A percentile compares a stretch with the other conserved stretches of the same genome.
Evolutionary conservation across 2,329 filamentous ascomycete genomes (phyloP).

Genomic region (Penicillium sp.): DNA sequence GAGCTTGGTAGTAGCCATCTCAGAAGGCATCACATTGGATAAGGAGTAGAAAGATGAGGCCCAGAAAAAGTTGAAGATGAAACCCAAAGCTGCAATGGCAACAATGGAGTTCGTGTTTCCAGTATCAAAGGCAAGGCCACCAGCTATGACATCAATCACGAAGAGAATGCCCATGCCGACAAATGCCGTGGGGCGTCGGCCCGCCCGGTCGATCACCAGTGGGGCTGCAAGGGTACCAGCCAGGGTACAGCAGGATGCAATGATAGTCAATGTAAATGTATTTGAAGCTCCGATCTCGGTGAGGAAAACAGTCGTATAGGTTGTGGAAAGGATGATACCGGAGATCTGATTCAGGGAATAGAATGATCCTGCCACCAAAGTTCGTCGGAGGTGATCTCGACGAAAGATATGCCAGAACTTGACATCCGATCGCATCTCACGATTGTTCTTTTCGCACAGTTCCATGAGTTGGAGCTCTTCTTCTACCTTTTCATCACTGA

Average conservation of each 20-base stretch:
- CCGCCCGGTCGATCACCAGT: conserved; percentile 35
- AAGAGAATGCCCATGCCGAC: conserved; percentile 35
- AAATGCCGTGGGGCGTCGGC: conserved; percentile 37
- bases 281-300: conserved; percentile 34
- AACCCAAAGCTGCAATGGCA: conserved; percentile 33
- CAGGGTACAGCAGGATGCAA: conserved; percentile 37
- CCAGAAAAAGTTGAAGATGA: conserved; percentile 42
- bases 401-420: conserved; percentile 40
- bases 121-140: conserved; percentile 33
- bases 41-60: conserved; percentile 39
- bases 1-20: conserved; percentile 39
- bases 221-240: conserved; percentile 38
- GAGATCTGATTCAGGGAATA: conserved; percentile 39
- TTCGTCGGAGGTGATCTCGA: conserved; percentile 34
- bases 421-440: conserved; percentile 22
- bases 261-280: conserved; percentile 37
- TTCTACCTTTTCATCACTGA: conserved; percentile 30
- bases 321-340: conserved; percentile 38
- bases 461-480: conserved; percentile 34
- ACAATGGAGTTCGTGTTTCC: conserved; percentile 22
- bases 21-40: conserved; percentile 34
- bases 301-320: conserved; percentile 41
- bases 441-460: conserved; percentile 27
- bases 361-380: conserved; percentile 36
- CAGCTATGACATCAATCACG: conserved; percentile 34